Base-by-base conservation (phyloP, 208 protist genomes). In the Acanthamoeba lenticulata region DNA sequence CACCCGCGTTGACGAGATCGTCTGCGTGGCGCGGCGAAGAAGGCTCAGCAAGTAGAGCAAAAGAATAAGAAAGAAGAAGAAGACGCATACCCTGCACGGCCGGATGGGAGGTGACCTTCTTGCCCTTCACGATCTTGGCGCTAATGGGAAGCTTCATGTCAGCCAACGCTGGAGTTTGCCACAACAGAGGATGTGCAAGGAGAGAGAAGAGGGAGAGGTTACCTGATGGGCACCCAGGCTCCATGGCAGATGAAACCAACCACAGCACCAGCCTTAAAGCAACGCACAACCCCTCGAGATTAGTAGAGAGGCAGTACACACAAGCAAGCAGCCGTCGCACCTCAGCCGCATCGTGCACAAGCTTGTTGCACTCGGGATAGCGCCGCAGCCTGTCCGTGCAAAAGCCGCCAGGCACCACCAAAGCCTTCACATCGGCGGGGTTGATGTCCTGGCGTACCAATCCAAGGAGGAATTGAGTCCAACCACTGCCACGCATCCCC, bases 221-320 rank as follows among this genome's bases (percentile, higher is more conserved):
- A n/a, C n/a, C n/a, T n/a, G 60, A 95, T 95, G 67, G 94, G 94
- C n/a, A 95, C 65, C 94, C 94, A 95, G 19, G 86, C 89, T 21
- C 89, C 94, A 42, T 95, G 94, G 72, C 94, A 95, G 44, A 95
- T 95, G 90, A 95, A 95, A 21, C 94, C 94, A 24, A 93, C 67
- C 13, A 94, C 94, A 49, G 94, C 94, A 34, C 94, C 94, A 34
- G 60, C 72, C 79, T 94, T n/a, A n/a, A n/a, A n/a, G n/a, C n/a
- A n/a, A 65, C n/a, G 83, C 11, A 34, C 29, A 69, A 90, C 21
- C 34, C 6, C 4, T 17, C 21, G 79, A 9, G 15, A 40, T 0
- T 0, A 49, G 42, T 15, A 47, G 0, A 42, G 7, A 85, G 29
- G 42, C 21, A 2, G 5, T 40, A 19, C 17, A 4, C n/a, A 36